Conservation (phyloP, 768 basidiomycete genomes). For the Tricholoma hemisulphureum region DNA sequence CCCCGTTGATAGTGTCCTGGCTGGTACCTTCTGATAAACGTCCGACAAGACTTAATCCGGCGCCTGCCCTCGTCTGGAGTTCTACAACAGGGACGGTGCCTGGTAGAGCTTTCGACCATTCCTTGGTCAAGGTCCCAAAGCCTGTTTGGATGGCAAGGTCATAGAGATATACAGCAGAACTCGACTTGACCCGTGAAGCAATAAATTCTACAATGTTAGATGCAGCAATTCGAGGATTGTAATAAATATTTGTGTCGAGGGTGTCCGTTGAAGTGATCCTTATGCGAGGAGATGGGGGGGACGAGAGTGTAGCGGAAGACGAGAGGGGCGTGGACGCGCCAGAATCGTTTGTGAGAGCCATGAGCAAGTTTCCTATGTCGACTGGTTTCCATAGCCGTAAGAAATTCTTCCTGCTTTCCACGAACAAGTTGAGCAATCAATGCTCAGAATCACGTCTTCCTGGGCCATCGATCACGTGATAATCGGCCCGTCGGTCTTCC, state of each 20-base stretch:
- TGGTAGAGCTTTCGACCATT: conserved; percentile 49
- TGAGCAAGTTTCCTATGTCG: neutral
- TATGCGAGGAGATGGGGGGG: conserved; percentile 35
- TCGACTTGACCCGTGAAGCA: conserved; percentile 52
- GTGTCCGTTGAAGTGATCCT: conserved; percentile 23
- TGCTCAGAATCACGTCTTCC: conserved; percentile 47
- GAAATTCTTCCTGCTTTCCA: conserved; percentile 13
- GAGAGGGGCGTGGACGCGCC: conserved; percentile 42
- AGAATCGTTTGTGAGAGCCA: conserved; percentile 24
- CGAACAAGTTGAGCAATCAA: conserved; percentile 28
- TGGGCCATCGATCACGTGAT: conserved; percentile 16
- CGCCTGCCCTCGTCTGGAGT: conserved; percentile 82
- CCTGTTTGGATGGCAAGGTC: conserved; percentile 84
- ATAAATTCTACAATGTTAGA: conserved; percentile 69
- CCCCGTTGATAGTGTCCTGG: conserved; percentile 56
- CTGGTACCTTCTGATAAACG: conserved; percentile 79
- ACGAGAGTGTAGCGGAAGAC: conserved; percentile 38
- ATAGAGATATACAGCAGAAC: conserved; percentile 74
- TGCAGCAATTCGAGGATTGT: conserved; percentile 48
- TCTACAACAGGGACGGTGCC: conserved; percentile 56
- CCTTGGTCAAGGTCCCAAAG: conserved; percentile 70
- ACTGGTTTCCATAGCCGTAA: conserved; percentile 7
- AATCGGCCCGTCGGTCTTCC: too few relatives aligned
- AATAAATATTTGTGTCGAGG: conserved; percentile 31
- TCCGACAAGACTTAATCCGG: conserved; percentile 77